Evolutionary conservation across 257 asterid genomes (phyloP).

Genomic region (Nicotiana undulata): DNA sequence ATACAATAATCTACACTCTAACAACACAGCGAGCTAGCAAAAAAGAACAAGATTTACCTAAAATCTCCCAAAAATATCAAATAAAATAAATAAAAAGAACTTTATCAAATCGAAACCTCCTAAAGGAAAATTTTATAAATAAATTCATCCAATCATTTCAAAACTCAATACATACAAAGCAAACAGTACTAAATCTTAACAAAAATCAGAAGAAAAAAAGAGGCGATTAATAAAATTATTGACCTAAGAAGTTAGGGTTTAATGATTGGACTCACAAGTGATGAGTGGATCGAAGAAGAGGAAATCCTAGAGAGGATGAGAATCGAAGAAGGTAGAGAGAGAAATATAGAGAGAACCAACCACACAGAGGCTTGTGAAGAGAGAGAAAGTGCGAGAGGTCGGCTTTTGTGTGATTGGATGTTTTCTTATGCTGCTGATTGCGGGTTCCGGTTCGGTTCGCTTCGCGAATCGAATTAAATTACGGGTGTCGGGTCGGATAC

Average conservation of each 20-base stretch:
- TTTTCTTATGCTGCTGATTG: not conserved
- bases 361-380: constrained; percentile 1
- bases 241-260: constrained; percentile 8
- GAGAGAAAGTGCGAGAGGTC: constrained; percentile 28
- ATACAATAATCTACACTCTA: not conserved
- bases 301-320: constrained; percentile 29
- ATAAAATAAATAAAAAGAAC: not conserved
- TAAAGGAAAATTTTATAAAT: not conserved
- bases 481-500: not conserved
- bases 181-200: not conserved
- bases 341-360: not conserved
- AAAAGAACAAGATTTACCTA: not conserved
- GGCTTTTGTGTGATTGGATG: not conserved
- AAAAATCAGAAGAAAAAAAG: not conserved
- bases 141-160: not conserved
- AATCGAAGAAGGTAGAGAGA: not conserved
- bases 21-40: not conserved
- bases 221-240: not conserved
- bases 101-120: not conserved
- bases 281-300: constrained; percentile 28
- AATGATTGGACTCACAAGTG: constrained; percentile 31
- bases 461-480: not conserved
- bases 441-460: not conserved
- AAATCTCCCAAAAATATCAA: not conserved
- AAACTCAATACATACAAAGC: not conserved